These are phyloP conservation scores for Wallacemonas sp. DNA, from an alignment of 208 protist species.

Conservation along the genomic window DNA sequence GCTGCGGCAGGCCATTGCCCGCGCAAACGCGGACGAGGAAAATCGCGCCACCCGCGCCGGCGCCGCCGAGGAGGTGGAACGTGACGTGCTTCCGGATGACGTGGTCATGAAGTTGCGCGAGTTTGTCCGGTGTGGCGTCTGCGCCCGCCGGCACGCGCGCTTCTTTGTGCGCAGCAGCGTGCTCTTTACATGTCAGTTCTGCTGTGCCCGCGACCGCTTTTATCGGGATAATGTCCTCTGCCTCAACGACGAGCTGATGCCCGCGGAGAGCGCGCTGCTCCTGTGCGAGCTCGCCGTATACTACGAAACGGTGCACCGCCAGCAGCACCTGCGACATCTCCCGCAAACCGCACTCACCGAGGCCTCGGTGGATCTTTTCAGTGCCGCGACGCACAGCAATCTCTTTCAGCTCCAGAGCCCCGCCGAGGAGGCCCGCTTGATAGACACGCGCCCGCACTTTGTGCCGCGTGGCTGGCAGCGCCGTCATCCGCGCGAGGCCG, in stretches of 20 bases:
- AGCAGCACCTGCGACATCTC: constrained; percentile 46
- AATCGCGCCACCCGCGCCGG: background rate
- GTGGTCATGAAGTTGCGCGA: constrained; percentile 47
- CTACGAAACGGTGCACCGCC: constrained; percentile 39
- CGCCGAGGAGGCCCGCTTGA: background rate
- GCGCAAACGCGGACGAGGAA: constrained; percentile 12
- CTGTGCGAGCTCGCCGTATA: constrained; percentile 45
- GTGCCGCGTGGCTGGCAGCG: constrained; percentile 1
- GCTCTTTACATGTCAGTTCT: constrained; percentile 80
- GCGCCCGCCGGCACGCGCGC: constrained; percentile 48
- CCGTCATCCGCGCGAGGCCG: constrained; percentile 13
- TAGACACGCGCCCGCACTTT: background rate
- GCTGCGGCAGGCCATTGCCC: constrained; percentile 11
- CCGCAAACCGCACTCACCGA: constrained; percentile 34
- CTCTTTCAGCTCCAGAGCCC: constrained; percentile 35
- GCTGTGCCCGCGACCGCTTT: constrained; percentile 74
- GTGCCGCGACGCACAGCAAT: constrained; percentile 18
- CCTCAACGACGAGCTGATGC: constrained; percentile 84
- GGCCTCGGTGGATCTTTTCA: constrained; percentile 41
- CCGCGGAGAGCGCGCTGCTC: constrained; percentile 42
- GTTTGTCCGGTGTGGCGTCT: constrained; percentile 61
- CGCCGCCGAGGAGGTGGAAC: constrained; percentile 25
- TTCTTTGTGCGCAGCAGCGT: constrained; percentile 69
- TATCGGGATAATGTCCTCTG: constrained; percentile 82
- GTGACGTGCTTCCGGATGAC: constrained; percentile 41